Evolutionary conservation across 257 asterid species (phyloP), one percentile per base, ranked within the genome.

Genomic region (Plantago elongata): DNA sequence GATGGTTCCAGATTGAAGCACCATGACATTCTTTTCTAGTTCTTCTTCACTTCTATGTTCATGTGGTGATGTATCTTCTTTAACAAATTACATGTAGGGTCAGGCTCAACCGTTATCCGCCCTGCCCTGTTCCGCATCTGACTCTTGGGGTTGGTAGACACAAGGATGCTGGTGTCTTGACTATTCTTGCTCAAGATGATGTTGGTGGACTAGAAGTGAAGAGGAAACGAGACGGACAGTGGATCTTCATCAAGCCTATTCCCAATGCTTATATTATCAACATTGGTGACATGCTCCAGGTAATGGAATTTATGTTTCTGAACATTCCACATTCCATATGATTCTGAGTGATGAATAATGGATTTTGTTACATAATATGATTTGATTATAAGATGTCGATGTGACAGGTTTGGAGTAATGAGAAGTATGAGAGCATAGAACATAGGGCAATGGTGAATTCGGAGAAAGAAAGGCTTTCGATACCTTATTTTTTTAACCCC

Each of bases 121-220:
- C 86, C 0, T 89, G 95, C 63, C 94, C 90, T 7, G 62, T 73
- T 38, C 93, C 95, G 40, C 69, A 84, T 11, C 69, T 86, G 40
- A 88, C 85, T 60, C 92, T 89, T 9, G 95, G 93, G 3, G 84
- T 84, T 5, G 90, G 93, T n/a, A 54, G 84, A 11, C 95, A 87
- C 71, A 87, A 78, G 78, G 95, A 84, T 42, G 82, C 77, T 1
- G 87, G 78, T 46, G 80, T 76, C 40, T 34, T 67, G 61, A 67
- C 66, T 43, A 67, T 67, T 13, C 60, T 59, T 17, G 72, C 66
- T 48, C 72, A 67, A 67, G 72, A 67, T 15, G 77, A 83, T 55
- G 81, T 79, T 44, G 84, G 85, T 14, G 91, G 85, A 46, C 79
- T 84, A 11, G 75, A 81, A 72, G 84, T 84, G 11, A 81, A 69